Evolutionary conservation across 2,329 filamentous ascomycete species (phyloP), one percentile per base, ranked within the genome.

Genomic region (Ascocoryne sarcoides): DNA sequence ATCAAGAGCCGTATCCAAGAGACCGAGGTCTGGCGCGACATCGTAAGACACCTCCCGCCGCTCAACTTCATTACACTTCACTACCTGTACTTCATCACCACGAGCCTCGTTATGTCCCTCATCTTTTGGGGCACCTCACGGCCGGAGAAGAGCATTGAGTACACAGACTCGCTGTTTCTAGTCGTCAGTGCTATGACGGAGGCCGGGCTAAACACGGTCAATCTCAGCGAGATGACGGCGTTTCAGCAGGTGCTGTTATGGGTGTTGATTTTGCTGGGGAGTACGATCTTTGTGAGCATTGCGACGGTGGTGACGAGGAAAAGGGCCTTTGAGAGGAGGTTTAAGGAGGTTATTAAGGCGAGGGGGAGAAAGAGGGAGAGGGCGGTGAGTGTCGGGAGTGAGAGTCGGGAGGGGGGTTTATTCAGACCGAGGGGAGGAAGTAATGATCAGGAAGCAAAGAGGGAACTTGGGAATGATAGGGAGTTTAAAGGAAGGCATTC

Each of bases 181-280:
- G 71, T 73, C 37, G 67, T 79, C 32, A 81, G 75, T 41, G 78
- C 79, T 31, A 78, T 84, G 64, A 82, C 78, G 5, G 68, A 76
- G 38, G 73, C 79, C 7, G 82, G 81, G 0, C 63, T 85, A 41
- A 84, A 83, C 51, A 82, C 79, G 1, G 71, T 78, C 49, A 76
- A 81, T 53, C 61, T 84, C 15, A 79, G 73, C 41, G 63, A 68
- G 21, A 55, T 85, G 53, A 84, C 77, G 28, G 78, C 74, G 0
- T 80, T 78, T 54, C 82, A 86, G 58, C 82, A 86, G 57, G 62
- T 74, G 19, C 60, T 82, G 29, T 65, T 85, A 8, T 82, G 79
- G 52, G 43, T 79, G 3, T 63, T 83, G 32, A 79, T 85, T 46
- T 65, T 84, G 35, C 56, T 82, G 4, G 82, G 82, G 1, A 78